Conservation (phyloP, 768 basidiomycete species). For the Panaeolus papilionaceus region DNA sequence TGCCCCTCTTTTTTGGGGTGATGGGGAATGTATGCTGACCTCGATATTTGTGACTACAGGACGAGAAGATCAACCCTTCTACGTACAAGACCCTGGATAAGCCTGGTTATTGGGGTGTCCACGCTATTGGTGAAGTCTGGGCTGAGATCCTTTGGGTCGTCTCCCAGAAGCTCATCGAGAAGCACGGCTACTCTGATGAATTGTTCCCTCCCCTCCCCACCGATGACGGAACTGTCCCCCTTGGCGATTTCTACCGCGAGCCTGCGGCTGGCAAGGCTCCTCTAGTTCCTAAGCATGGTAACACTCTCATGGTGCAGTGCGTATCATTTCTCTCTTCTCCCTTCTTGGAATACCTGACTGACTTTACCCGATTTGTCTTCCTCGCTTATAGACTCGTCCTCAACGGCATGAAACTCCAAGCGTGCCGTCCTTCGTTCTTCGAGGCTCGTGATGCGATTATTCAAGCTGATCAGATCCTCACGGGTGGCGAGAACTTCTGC, state of each 20-base stretch:
- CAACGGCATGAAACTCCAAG: slow-evolving; percentile 94
- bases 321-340: slow-evolving; percentile 27
- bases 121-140: slow-evolving; percentile 95
- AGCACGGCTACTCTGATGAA: slow-evolving; percentile 79
- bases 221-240: slow-evolving; percentile 66
- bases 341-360: neutral
- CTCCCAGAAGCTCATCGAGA: slow-evolving; percentile 73
- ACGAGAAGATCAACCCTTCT: slow-evolving; percentile 82
- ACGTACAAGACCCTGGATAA: slow-evolving; percentile 95
- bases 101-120: slow-evolving; percentile 93
- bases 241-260: slow-evolving; percentile 74
- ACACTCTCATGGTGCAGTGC: slow-evolving; percentile 79
- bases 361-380: neutral
- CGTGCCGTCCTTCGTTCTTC: slow-evolving; percentile 90
- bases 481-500: slow-evolving; percentile 93
- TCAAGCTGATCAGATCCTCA: slow-evolving; percentile 88
- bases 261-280: slow-evolving; percentile 53
- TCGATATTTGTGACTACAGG: slow-evolving; percentile 33
- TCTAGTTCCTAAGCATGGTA: slow-evolving; percentile 89
- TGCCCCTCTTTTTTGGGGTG: neutral
- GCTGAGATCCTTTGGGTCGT: slow-evolving; percentile 89
- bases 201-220: slow-evolving; percentile 83
- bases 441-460: slow-evolving; percentile 91
- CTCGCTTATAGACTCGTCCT: slow-evolving; percentile 65
- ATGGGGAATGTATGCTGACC: neutral